These are phyloP conservation scores for Colletotrichum musicola DNA, from an alignment of 2,329 filamentous ascomycete genomes.

Conservation along the genomic window DNA sequence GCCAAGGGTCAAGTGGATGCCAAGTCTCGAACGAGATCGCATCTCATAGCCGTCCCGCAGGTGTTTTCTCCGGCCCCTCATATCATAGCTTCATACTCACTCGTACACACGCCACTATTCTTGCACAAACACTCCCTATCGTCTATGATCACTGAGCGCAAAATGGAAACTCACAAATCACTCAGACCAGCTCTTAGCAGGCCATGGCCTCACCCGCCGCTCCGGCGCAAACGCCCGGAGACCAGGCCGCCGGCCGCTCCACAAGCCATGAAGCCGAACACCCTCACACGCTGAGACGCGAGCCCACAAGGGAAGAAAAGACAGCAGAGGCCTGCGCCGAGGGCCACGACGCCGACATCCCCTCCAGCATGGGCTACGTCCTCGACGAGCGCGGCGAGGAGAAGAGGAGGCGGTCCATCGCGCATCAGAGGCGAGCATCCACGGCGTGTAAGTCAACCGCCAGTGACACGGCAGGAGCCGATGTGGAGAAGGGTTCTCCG, in stretches of 20 bases:
- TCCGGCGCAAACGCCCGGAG: background rate
- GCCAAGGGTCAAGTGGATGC: background rate
- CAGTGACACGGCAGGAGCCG: background rate
- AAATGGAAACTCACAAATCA: background rate
- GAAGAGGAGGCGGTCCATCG: constrained; percentile 53
- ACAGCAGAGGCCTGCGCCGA: constrained; percentile 57
- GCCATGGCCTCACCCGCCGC: background rate
- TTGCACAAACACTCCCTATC: background rate
- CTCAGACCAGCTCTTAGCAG: background rate
- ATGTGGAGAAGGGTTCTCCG: constrained; percentile 8
- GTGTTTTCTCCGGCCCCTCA: background rate
- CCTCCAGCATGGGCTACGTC: constrained; percentile 60
- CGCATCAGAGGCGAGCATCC: constrained; percentile 34
- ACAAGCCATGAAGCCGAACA: background rate
- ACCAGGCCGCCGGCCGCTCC: background rate
- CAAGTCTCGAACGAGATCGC: background rate
- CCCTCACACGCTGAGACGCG: constrained; percentile 5
- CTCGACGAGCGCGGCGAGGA: constrained; percentile 54
- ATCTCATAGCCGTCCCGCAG: background rate
- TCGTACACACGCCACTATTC: background rate
- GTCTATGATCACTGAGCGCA: background rate
- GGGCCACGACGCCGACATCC: constrained; percentile 63
- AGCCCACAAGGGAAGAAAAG: constrained; percentile 43
- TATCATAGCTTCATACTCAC: background rate
- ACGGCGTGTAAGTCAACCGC: background rate